Base-by-base conservation (phyloP, 192 early-diverging fungal genomes). In the Backusella luteola region DNA sequence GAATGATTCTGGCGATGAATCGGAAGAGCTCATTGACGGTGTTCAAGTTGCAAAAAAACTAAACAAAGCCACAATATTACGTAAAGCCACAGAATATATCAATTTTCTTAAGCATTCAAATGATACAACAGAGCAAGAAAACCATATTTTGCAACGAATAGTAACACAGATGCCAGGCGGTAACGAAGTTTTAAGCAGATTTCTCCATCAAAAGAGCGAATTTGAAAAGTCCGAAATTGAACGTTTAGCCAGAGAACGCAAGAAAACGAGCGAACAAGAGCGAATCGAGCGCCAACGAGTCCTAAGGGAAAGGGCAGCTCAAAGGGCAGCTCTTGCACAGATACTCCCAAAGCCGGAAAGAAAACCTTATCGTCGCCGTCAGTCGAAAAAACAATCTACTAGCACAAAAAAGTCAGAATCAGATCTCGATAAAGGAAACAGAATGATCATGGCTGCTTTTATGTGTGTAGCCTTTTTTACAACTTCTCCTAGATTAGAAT, bases 61-160 rank as follows among this genome's bases (percentile, higher is more conserved):
- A n/a, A 97, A 97, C 87, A 98, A 98, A 80, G 97, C 96, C 4
- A 97, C 96, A 0, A 93, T 98, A 46, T 76, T 98, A 75, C 84
- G 91, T 34, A 97, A 96, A 74, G 91, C 95, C 0, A 96, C 96
- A 0, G 96, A 98, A 82, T 97, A 98, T 81, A 97, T 98, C 38
- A 77, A 80, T 19, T 84, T 87, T 46, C 79, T 91, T 4, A 88
- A 87, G 29, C 81, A 84, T 35, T 74, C 69, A 21, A 84, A 84
- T 66, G 67, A 80, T 29, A 71, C 82, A n/a, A 49, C 83, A 5
- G 84, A 86, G 41, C 66, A 69, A 6, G 90, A 91, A 76, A 90
- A 90, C 68, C 74, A 72, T 4, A 73, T 80, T 19, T 75, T 90
- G 23, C 77, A 81, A 66, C 81, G 82, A 42, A 79, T 90, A 6